Evolutionary conservation across 352 stramenopile genomes (phyloP).

Genomic region (Globisporangium iwayamae): DNA sequence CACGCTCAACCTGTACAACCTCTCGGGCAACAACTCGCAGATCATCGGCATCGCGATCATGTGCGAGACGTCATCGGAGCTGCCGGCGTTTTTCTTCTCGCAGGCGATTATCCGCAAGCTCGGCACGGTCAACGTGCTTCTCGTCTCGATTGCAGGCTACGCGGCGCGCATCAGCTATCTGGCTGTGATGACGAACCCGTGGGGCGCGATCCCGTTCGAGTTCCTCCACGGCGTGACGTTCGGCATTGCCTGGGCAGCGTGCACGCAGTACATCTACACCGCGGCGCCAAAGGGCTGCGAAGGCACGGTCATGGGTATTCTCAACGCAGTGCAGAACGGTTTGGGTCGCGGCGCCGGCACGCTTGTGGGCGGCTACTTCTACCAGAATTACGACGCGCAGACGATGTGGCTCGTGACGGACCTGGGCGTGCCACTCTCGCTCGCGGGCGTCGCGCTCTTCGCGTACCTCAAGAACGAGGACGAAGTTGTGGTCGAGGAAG

Average conservation of each 20-base stretch:
- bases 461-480: conserved; percentile 52
- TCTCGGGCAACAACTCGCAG: conserved; percentile 60
- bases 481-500: conserved; percentile 26
- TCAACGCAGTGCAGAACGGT: conserved; percentile 77
- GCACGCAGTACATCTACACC: conserved; percentile 75
- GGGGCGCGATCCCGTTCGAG: conserved; percentile 76
- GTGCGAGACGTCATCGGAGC: conserved; percentile 76
- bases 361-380: conserved; percentile 73
- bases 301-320: conserved; percentile 72
- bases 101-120: conserved; percentile 64
- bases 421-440: conserved; percentile 58
- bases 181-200: conserved; percentile 75
- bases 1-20: conserved; percentile 78
- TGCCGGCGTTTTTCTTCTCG: conserved; percentile 81
- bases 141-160: conserved; percentile 70
- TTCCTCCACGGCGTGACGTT: conserved; percentile 78
- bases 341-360: conserved; percentile 61
- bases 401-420: conserved; percentile 72
- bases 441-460: conserved; percentile 52
- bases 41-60: conserved; percentile 81
- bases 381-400: conserved; percentile 58
- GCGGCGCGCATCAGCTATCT: conserved; percentile 68
- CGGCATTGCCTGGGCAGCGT: conserved; percentile 66
- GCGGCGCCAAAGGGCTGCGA: conserved; percentile 52
- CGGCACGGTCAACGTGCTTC: conserved; percentile 67